Percentiles rank a stretch among this genome's conserved stretches.
These are phyloP conservation scores for Coniochaeta sp. DNA, from an alignment of 2,329 filamentous ascomycete species.

Conservation along the genomic window DNA sequence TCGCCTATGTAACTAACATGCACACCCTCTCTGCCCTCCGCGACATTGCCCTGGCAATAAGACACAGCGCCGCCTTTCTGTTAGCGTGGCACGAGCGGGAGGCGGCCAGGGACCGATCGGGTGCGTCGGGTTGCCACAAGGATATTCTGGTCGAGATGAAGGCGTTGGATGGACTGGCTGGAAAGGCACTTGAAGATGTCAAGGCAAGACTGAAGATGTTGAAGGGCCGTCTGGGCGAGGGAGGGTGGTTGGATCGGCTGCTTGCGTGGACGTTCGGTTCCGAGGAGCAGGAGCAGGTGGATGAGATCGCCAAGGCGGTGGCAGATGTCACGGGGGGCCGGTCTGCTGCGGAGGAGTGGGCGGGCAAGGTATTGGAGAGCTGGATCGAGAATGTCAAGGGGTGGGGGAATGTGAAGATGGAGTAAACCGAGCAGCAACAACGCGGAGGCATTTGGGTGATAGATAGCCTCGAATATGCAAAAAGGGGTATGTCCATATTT, in stretches of 20 bases:
- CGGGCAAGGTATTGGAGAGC: conserved; percentile 24
- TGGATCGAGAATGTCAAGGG: conserved; percentile 31
- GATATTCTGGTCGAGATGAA: conserved; percentile 26
- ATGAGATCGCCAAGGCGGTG: conserved; percentile 17
- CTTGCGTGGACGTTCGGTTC: conserved; percentile 23
- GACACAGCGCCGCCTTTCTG: conserved; percentile 23
- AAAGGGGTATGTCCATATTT: conserved; percentile 1
- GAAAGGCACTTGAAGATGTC: conserved; percentile 17
- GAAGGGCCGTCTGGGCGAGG: conserved; percentile 21
- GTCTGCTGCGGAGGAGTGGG: conserved; percentile 25
- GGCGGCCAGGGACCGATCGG: conserved; percentile 23
- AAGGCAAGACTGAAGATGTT: conserved; percentile 24
- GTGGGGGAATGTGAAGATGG: conserved; percentile 27
- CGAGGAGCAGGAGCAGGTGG: conserved; percentile 9
- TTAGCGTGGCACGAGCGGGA: conserved; percentile 22
- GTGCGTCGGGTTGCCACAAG: conserved; percentile 22
- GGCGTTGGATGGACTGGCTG: conserved; percentile 18
- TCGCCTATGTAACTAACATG: conserved; percentile 22
- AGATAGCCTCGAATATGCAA: neutral
- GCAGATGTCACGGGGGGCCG: conserved; percentile 19
- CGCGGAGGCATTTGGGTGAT: too few relatives aligned
- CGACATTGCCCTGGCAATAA: conserved; percentile 25
- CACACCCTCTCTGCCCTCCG: conserved; percentile 30
- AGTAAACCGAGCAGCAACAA: too few relatives aligned
- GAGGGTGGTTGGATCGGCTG: conserved; percentile 30